Evolutionary conservation across 768 basidiomycete species (phyloP).

Genomic region (Amanita phalloides): DNA sequence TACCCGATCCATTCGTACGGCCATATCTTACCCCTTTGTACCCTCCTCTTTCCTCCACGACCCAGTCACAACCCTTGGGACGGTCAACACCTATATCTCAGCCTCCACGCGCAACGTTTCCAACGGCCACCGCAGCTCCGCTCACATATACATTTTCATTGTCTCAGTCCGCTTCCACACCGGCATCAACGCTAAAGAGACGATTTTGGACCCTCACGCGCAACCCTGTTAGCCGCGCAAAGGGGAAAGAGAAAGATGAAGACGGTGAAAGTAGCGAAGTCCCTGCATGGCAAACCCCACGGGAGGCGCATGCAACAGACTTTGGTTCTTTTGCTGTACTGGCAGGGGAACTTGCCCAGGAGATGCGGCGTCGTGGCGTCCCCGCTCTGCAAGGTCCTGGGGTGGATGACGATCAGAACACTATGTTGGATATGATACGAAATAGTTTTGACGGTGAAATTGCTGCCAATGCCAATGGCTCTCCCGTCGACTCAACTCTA

Average conservation of each 20-base stretch:
- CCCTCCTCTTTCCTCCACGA: slow-evolving; percentile 23
- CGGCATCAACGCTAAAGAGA: slow-evolving; percentile 21
- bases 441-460: slow-evolving; percentile 26
- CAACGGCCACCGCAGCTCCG: slow-evolving; percentile 16
- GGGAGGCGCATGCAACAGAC: slow-evolving; percentile 45
- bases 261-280: slow-evolving; percentile 27
- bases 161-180: slow-evolving; percentile 4
- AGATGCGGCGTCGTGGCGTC: slow-evolving; percentile 25
- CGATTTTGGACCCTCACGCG: slow-evolving; percentile 56
- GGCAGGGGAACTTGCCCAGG: slow-evolving; percentile 33
- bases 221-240: slow-evolving; percentile 33
- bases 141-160: slow-evolving; percentile 14
- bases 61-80: slow-evolving; percentile 9
- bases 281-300: slow-evolving; percentile 35
- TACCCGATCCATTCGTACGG: slow-evolving; percentile 43
- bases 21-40: slow-evolving; percentile 52
- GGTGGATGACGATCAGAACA: slow-evolving; percentile 21
- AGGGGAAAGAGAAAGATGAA: slow-evolving; percentile 41
- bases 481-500: slow-evolving; percentile 10
- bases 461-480: slow-evolving; percentile 9
- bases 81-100: slow-evolving; percentile 14
- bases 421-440: slow-evolving; percentile 21
- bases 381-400: slow-evolving; percentile 11
- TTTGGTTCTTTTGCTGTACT: slow-evolving; percentile 53
- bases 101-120: slow-evolving; percentile 11